phyloP scores from a whole-genome alignment of 441 rosid species.

The Macaranga tanarius region DNA sequence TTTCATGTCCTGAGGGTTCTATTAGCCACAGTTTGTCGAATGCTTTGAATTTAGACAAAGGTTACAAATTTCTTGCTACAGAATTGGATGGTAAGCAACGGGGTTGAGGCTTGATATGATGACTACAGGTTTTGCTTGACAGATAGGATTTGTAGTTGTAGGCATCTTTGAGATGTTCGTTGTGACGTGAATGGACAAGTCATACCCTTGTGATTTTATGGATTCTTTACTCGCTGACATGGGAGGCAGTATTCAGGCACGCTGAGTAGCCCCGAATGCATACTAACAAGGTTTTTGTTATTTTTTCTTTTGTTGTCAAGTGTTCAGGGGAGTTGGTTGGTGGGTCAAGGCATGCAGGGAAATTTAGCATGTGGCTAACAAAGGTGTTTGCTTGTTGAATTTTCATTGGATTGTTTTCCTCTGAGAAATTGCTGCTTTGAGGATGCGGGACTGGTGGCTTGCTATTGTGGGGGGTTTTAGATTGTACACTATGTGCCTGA shows the following conservation, averaged over 20 bases:
- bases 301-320: background rate
- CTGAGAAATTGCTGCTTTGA: background rate
- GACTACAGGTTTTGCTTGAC: constrained; percentile 17
- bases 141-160: constrained; percentile 26
- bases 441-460: constrained; percentile 2
- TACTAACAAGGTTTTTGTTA: constrained; percentile 23
- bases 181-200: background rate
- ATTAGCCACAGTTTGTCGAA: constrained; percentile 16
- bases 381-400: constrained; percentile 4
- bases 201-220: constrained; percentile 14
- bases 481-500: constrained; percentile 31
- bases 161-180: constrained; percentile 23
- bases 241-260: constrained; percentile 19
- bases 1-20: constrained; percentile 14
- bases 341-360: background rate
- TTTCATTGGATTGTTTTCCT: constrained; percentile 6
- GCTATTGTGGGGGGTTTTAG: constrained; percentile 22
- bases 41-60: constrained; percentile 23
- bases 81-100: constrained; percentile 22
- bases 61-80: background rate
- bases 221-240: constrained; percentile 30
- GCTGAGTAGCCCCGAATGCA: constrained; percentile 14
- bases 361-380: constrained; percentile 9
- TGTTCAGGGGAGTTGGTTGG: constrained; percentile 12
- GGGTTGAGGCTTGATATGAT: constrained; percentile 20